These are phyloP conservation scores for Euphorbia tirucalli DNA, from an alignment of 345 rosid species.

Conservation along the genomic window DNA sequence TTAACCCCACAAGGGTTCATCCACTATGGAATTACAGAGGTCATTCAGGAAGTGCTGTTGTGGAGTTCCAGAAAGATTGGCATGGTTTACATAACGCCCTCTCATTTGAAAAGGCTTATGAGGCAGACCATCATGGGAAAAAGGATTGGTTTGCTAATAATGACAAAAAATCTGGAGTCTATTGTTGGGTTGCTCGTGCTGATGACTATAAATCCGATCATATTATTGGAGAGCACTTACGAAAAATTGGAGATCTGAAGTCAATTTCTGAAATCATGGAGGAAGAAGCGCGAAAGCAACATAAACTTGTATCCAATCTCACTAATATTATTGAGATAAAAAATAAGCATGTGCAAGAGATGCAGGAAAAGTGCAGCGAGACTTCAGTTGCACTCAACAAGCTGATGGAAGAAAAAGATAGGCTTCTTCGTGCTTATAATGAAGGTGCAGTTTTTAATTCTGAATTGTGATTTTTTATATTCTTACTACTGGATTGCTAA, in stretches of 20 bases:
- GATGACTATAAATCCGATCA: constrained; percentile 65
- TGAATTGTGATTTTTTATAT: not conserved
- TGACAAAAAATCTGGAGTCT: constrained; percentile 55
- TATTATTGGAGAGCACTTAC: constrained; percentile 69
- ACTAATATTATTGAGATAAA: constrained; percentile 50
- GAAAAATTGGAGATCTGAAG: constrained; percentile 74
- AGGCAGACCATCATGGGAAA: constrained; percentile 78
- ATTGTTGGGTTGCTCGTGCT: constrained; percentile 92
- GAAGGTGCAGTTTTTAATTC: constrained; percentile 49
- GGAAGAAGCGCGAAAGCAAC: constrained; percentile 86
- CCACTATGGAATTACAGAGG: constrained; percentile 84
- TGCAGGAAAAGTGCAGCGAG: constrained; percentile 55
- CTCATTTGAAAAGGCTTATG: constrained; percentile 80
- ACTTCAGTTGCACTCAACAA: constrained; percentile 42
- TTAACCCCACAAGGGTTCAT: constrained; percentile 77
- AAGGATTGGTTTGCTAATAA: constrained; percentile 53
- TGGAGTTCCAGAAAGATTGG: constrained; percentile 91
- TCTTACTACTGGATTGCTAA: no score
- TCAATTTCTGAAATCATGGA: constrained; percentile 70
- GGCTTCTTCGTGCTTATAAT: constrained; percentile 65
- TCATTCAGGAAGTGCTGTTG: constrained; percentile 81
- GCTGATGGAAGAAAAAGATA: constrained; percentile 70
- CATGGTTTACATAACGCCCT: constrained; percentile 87
- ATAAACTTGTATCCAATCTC: constrained; percentile 59
- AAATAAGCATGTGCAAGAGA: constrained; percentile 50